A percentile compares a stretch with the other conserved stretches of the same genome.
Evolutionary conservation across 164 flowering plant genomes (phyloP).

Genomic region (Chimonanthus praecox): DNA sequence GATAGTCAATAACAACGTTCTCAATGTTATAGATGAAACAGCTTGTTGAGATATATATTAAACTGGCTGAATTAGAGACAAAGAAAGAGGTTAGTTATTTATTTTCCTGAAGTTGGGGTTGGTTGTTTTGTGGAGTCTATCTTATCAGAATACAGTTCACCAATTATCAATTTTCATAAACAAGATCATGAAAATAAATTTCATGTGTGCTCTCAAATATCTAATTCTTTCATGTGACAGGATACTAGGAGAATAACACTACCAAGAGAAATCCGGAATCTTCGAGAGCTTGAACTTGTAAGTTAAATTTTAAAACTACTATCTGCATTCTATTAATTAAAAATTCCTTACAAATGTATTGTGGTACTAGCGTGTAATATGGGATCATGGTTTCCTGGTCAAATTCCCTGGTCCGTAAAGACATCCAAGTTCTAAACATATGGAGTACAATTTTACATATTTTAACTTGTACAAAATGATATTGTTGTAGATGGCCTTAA

Average conservation of each 20-base stretch:
- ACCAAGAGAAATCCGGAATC: slow-evolving; percentile 86
- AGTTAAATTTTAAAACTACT: slow-evolving; percentile 21
- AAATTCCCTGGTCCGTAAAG: not conserved
- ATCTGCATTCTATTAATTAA: not conserved
- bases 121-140: not conserved
- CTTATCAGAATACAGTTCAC: too few species aligned
- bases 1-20: not conserved
- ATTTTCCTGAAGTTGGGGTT: slow-evolving; percentile 6
- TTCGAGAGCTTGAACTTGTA: slow-evolving; percentile 87
- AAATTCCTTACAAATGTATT: not conserved
- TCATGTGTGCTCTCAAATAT: not conserved
- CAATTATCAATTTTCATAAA: too few species aligned
- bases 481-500: too few species aligned
- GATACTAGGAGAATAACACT: slow-evolving; percentile 60
- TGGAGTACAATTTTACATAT: too few species aligned
- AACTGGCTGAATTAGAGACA: slow-evolving; percentile 94
- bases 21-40: slow-evolving; percentile 64
- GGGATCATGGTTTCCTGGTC: not conserved
- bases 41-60: slow-evolving; percentile 93
- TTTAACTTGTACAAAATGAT: too few species aligned
- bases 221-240: slow-evolving; percentile 39
- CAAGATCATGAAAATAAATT: too few species aligned
- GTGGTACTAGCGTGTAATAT: not conserved
- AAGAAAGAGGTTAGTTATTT: slow-evolving; percentile 63
- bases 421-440: too few species aligned